A percentile compares a stretch with the other conserved stretches of the same genome.
These are phyloP conservation scores for Neurospora pannonica DNA, from an alignment of 495 filamentous ascomycete genomes.

Conservation along the genomic window DNA sequence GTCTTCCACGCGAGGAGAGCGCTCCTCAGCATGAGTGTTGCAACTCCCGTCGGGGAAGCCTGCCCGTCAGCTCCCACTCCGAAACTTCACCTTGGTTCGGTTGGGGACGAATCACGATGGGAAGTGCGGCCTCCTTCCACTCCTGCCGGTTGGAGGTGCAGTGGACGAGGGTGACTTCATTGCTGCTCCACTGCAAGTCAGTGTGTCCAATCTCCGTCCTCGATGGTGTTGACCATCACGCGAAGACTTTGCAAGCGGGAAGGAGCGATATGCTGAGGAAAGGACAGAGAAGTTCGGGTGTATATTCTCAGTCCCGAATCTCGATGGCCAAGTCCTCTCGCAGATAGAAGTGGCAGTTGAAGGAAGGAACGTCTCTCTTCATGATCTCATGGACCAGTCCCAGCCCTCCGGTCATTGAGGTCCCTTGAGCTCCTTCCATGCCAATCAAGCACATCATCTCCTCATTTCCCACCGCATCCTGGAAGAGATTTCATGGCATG, in stretches of 20 bases:
- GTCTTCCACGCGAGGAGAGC: neutral
- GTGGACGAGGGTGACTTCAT: neutral
- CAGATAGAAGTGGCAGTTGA: neutral
- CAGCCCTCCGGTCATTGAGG: neutral
- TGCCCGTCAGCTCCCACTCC: neutral
- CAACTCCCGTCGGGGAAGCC: neutral
- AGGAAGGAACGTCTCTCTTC: neutral
- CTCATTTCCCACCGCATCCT: no score
- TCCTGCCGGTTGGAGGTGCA: neutral
- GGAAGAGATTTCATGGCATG: neutral
- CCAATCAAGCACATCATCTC: neutral
- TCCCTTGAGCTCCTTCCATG: neutral
- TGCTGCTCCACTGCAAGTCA: neutral
- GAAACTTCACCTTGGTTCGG: neutral
- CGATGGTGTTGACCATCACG: neutral
- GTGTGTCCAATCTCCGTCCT: neutral
- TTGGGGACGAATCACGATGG: neutral
- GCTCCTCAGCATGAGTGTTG: neutral
- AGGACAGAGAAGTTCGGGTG: neutral
- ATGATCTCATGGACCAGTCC: neutral
- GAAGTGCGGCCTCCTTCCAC: neutral
- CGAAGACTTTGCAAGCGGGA: neutral
- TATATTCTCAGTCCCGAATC: neutral
- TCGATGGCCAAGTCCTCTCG: neutral
- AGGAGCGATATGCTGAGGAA: neutral